Conservation (phyloP, 2,329 filamentous ascomycete species). For the Ceratocystis albifundus region DNA sequence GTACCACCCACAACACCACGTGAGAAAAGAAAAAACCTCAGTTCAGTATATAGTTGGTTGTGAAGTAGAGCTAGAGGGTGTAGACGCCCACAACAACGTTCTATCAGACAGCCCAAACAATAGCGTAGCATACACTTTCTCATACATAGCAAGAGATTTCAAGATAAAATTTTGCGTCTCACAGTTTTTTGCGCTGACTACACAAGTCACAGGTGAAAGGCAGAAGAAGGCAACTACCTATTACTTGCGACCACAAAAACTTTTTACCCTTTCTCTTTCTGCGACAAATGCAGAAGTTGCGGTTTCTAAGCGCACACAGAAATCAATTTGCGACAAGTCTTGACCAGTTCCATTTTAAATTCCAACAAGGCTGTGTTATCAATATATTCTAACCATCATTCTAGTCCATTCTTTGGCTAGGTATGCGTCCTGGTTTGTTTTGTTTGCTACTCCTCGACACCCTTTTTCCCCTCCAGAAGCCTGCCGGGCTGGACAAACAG, state of each 20-base stretch:
- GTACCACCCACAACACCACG: not conserved
- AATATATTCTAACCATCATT: conserved; percentile 11
- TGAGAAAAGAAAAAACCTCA: no score
- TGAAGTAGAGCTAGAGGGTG: no score
- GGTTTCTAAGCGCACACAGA: not conserved
- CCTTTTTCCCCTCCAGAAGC: conserved; percentile 18
- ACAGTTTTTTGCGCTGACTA: not conserved
- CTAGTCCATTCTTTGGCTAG: conserved; percentile 13
- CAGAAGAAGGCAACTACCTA: not conserved
- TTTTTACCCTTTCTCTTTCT: not conserved
- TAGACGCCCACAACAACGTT: no score
- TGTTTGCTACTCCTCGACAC: not conserved
- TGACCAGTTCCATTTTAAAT: not conserved
- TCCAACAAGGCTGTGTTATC: not conserved
- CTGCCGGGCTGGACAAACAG: conserved; percentile 9
- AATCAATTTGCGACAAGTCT: not conserved
- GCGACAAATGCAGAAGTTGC: not conserved
- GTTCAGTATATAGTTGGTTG: not conserved
- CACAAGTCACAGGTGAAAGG: not conserved
- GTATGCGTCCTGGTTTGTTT: conserved; percentile 12
- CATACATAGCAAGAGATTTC: not conserved
- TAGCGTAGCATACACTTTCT: no score
- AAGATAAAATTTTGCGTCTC: not conserved
- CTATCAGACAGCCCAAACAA: not conserved
- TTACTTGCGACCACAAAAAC: not conserved